Base-by-base conservation (phyloP, 805 yeast species). In the Starmerella stigmatis region DNA sequence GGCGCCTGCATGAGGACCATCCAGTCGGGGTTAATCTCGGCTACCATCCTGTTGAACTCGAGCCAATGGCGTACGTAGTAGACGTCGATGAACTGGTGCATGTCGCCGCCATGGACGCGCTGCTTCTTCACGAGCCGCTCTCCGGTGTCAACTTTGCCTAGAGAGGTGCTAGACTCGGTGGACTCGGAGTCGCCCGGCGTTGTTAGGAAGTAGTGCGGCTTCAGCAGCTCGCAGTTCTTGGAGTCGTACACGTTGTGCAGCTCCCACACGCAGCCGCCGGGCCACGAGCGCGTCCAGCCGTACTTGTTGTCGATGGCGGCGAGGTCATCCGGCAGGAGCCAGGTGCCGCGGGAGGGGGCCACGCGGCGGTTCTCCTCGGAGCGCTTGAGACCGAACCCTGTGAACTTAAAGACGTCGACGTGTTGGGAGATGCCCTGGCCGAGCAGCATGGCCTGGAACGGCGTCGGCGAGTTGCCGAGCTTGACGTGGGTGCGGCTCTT, bases 381-480 rank as follows among this genome's bases (percentile, higher is more conserved):
- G 36, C 71, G 74, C 22, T 37, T 41, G 0, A 95, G 88, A 0
- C 97, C 97, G 35, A 84, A 70, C 3, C 80, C 61, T 0, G 92
- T 67, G 46, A 88, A 78, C 34, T 72, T 73, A 61, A 81, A 89
- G 12, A 68, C 69, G 37, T 81, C 94, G 5, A 88, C 79, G 21
- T 71, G 73, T 43, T 76, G 73, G 0, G 81, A 66, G 12, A 75
- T 61, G 1, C 97, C 97, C 75, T 78, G 76, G 1, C 95, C 96
- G 19, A 86, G 63, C 36, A 74, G 68, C 65, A 89, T 67, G 2
- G 81, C 65, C 63, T 89, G 82, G 51, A 78, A 76, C 0, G 80
- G 79, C 0, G 94, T 81, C 0, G 98, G 97, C 0, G 86, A 76
- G 1, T 89, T 78, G 2, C 88, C 89, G 3, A 86, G 69, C 46